phyloP scores from a whole-genome alignment of 345 rosid genomes.

The Pelargonium nanum region DNA sequence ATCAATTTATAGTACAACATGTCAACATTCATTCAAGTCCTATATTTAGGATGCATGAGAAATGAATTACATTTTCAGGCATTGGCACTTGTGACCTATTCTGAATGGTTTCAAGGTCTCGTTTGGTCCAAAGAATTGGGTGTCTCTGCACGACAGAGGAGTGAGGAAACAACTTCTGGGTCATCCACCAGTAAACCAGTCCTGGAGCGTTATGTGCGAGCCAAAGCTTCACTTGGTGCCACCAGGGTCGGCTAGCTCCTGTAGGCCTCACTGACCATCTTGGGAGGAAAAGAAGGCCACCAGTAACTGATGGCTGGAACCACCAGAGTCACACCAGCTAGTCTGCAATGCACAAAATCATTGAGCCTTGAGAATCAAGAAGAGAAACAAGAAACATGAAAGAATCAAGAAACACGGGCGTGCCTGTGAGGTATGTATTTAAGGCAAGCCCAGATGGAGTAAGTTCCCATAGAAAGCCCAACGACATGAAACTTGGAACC shows the following conservation, averaged over 20 bases:
- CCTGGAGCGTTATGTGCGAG: conserved; percentile 55
- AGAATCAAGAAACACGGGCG: background rate
- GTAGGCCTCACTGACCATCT: conserved; percentile 42
- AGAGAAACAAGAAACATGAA: conserved; percentile 1
- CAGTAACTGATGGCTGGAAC: conserved; percentile 62
- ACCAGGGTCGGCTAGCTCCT: conserved; percentile 44
- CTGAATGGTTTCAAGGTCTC: conserved; percentile 56
- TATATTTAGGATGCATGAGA: background rate
- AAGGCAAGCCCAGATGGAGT: conserved; percentile 85
- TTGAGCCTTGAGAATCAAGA: background rate
- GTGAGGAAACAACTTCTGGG: conserved; percentile 53
- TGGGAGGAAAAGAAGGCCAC: conserved; percentile 72
- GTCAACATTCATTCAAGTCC: background rate
- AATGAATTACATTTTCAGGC: conserved; percentile 55
- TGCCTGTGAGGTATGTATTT: conserved; percentile 79
- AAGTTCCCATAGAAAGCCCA: conserved; percentile 78
- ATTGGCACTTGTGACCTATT: conserved; percentile 66
- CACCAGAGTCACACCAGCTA: conserved; percentile 68
- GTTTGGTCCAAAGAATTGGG: conserved; percentile 49
- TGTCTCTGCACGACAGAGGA: conserved; percentile 44
- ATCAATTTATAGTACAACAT: too few species aligned
- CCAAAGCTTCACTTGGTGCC: conserved; percentile 43
- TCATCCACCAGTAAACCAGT: conserved; percentile 65
- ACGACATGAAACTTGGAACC: conserved; percentile 42
- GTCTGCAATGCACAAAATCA: conserved; percentile 27